Evolutionary conservation across 306 rosid genomes (phyloP).

Genomic region (Dryas octopetala): DNA sequence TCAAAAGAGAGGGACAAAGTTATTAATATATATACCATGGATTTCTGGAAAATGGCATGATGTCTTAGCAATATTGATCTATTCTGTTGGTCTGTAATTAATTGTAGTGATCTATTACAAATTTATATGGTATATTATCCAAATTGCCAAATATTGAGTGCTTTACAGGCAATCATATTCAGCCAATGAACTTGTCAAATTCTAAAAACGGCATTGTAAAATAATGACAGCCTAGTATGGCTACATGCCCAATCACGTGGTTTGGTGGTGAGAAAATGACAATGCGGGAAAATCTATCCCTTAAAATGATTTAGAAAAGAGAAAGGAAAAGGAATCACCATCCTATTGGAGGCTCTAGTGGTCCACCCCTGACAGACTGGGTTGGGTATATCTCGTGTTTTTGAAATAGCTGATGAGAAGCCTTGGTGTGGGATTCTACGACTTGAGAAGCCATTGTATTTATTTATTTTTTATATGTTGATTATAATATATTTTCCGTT

Average conservation of each 20-base stretch:
- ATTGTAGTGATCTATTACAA: not conserved
- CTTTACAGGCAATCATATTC: not conserved
- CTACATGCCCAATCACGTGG: not conserved
- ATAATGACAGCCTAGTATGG: not conserved
- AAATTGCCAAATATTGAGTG: not conserved
- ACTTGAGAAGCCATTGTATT: slow-evolving; percentile 9
- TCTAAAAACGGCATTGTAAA: not conserved
- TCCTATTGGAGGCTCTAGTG: not conserved
- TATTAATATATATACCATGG: not conserved
- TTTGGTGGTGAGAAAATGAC: not conserved
- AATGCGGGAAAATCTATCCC: not conserved
- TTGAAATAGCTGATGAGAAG: not conserved
- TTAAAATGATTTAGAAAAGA: not conserved
- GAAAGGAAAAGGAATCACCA: not conserved
- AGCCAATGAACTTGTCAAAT: not conserved
- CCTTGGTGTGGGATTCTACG: not conserved
- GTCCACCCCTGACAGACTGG: not conserved
- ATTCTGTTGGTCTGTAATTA: not conserved
- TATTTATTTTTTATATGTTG: not conserved
- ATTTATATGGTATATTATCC: not conserved
- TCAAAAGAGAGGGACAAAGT: not conserved
- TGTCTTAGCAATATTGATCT: not conserved
- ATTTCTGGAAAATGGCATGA: not conserved
- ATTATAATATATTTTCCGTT: not conserved
- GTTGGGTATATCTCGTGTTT: not conserved